A percentile compares a stretch with the other conserved stretches of the same genome.
These are phyloP conservation scores for Fusarium devonianum DNA, from an alignment of 2,329 filamentous ascomycete species.

Conservation along the genomic window DNA sequence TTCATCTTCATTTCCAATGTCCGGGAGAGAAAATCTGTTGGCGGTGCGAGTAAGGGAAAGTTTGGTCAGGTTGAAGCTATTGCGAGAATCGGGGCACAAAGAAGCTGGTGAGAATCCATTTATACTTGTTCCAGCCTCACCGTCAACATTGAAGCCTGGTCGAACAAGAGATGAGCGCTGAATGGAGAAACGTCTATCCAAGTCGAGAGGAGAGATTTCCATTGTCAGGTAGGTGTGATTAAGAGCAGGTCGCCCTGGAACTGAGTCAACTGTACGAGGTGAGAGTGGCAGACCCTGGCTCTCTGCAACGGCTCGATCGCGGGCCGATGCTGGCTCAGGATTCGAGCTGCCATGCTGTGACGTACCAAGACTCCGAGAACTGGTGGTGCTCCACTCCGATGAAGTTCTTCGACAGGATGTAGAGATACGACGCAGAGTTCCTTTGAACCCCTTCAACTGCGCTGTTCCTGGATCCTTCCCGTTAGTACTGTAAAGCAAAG, in stretches of 20 bases:
- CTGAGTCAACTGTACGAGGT: constrained; percentile 11
- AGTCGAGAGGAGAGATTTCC: constrained; percentile 18
- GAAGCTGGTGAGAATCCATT: not conserved
- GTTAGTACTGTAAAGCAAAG: not conserved
- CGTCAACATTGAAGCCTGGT: constrained; percentile 35
- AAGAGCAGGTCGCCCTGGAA: constrained; percentile 11
- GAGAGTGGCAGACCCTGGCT: not conserved
- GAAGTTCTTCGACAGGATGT: constrained; percentile 28
- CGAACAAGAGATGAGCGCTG: not conserved
- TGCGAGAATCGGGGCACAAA: constrained; percentile 11
- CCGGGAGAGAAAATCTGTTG: constrained; percentile 12
- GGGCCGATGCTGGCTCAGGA: not conserved
- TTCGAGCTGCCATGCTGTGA: not conserved
- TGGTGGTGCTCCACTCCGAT: constrained; percentile 31
- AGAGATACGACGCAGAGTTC: constrained; percentile 31
- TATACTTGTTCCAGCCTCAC: constrained; percentile 20
- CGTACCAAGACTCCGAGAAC: not conserved
- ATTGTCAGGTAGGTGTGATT: constrained; percentile 12
- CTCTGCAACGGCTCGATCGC: not conserved
- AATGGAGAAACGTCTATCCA: constrained; percentile 14
- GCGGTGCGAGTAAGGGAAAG: not conserved
- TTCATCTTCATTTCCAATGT: constrained; percentile 1
- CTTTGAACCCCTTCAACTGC: constrained; percentile 13
- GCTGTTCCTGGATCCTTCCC: constrained; percentile 1
- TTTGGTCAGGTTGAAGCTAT: constrained; percentile 5